A percentile compares a stretch with the other conserved stretches of the same genome.
Evolutionary conservation across 305 asterid species (phyloP).

Genomic region (Fraxinus xanthoxyloides): DNA sequence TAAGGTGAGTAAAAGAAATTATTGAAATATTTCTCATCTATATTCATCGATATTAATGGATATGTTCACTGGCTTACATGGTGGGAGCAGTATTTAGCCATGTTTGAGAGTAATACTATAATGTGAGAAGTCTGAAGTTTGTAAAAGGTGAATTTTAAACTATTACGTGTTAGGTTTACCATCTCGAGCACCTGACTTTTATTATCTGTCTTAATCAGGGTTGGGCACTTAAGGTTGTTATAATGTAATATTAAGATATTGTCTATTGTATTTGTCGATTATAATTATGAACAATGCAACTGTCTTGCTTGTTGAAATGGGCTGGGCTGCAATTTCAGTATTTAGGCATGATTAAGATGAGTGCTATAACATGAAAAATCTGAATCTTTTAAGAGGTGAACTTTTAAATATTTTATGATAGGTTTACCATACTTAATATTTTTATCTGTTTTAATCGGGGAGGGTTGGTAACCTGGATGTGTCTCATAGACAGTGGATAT

Average conservation of each 20-base stretch:
- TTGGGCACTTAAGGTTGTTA: not conserved
- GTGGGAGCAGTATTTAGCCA: constrained; percentile 5
- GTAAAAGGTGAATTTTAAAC: not conserved
- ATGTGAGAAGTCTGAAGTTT: not conserved
- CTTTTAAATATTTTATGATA: not conserved
- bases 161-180: not conserved
- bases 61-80: not conserved
- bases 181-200: not conserved
- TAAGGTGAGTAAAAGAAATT: constrained; percentile 7
- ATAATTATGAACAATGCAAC: not conserved
- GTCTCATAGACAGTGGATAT: not conserved
- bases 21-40: not conserved
- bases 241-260: not conserved
- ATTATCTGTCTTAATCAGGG: not conserved
- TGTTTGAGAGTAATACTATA: not conserved
- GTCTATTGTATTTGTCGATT: not conserved
- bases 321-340: not conserved
- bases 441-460: not conserved
- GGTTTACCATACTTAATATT: not conserved
- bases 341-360: not conserved
- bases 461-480: not conserved
- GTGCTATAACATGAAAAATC: not conserved
- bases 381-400: constrained; percentile 1
- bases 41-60: not conserved
- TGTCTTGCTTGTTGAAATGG: not conserved